phyloP scores from a whole-genome alignment of 179 eudicot genomes.

The Sideroxylon spinosum region DNA sequence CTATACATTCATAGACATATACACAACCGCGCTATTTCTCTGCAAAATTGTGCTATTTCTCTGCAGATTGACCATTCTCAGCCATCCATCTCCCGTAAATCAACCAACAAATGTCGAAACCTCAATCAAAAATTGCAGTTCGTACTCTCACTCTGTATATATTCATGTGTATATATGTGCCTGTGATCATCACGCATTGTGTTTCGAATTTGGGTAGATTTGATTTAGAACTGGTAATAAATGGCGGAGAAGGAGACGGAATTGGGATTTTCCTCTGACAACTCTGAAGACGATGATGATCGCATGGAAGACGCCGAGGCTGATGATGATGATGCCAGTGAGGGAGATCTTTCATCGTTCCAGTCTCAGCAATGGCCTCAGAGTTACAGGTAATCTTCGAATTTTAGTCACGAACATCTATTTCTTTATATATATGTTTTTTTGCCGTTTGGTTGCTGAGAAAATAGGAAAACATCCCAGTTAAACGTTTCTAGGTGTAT shows the following conservation, averaged over 20 bases:
- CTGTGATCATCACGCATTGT: background rate
- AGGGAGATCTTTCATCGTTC: slow-evolving; percentile 21
- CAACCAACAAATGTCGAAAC: too few species aligned
- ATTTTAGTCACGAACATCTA: background rate
- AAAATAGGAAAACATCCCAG: background rate
- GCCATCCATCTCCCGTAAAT: too few species aligned
- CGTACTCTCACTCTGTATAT: too few species aligned
- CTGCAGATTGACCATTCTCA: too few species aligned
- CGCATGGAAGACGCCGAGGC: background rate
- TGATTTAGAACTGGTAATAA: background rate
- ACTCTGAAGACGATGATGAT: slow-evolving; percentile 27
- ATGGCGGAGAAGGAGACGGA: slow-evolving; percentile 37
- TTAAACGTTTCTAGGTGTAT: too few species aligned
- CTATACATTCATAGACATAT: too few species aligned
- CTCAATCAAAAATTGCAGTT: too few species aligned
- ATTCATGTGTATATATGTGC: background rate
- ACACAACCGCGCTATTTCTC: too few species aligned
- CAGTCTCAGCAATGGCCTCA: slow-evolving; percentile 75
- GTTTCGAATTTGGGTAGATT: background rate
- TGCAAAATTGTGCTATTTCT: too few species aligned
- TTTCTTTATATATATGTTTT: background rate
- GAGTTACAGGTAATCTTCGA: slow-evolving; percentile 55
- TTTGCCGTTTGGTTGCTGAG: background rate
- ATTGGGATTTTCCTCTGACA: slow-evolving; percentile 33
- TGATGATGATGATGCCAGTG: slow-evolving; percentile 14